Conservation (phyloP, 2,329 filamentous ascomycete genomes). For the Claviceps sp. region DNA sequence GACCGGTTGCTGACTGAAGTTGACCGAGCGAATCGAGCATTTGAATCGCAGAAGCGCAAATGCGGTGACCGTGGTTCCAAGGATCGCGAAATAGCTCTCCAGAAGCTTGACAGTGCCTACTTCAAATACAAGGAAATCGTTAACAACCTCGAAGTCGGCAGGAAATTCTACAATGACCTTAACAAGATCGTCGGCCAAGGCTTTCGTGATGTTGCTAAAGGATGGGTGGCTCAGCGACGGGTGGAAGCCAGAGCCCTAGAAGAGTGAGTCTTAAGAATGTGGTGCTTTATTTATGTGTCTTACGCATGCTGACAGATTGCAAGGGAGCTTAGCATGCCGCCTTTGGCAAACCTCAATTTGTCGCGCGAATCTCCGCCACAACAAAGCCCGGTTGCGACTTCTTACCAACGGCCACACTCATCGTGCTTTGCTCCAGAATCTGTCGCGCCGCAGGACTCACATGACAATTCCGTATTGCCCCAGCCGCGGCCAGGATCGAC, state of each 20-base stretch:
- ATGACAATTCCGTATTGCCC: not conserved
- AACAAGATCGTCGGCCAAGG: constrained; percentile 67
- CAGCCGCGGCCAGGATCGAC: constrained; percentile 12
- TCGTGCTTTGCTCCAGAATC: constrained; percentile 8
- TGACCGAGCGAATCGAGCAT: constrained; percentile 63
- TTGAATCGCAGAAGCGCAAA: constrained; percentile 55
- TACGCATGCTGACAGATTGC: not conserved
- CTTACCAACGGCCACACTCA: constrained; percentile 7
- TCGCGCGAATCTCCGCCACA: constrained; percentile 14
- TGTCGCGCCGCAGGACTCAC: not conserved
- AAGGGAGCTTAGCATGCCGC: constrained; percentile 40
- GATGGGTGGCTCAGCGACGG: constrained; percentile 68
- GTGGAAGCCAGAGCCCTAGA: constrained; percentile 71
- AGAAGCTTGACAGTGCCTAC: constrained; percentile 81
- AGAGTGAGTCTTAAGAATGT: constrained; percentile 37
- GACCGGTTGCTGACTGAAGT: constrained; percentile 56
- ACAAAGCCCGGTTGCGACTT: constrained; percentile 4
- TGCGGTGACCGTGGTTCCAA: constrained; percentile 47
- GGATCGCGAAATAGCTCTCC: constrained; percentile 75
- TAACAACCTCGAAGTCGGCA: constrained; percentile 75
- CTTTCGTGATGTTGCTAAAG: constrained; percentile 66
- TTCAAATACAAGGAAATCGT: constrained; percentile 95
- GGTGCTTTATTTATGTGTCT: not conserved
- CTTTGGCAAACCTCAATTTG: constrained; percentile 30
- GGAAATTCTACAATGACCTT: constrained; percentile 96